Evolutionary conservation across 2,329 filamentous ascomycete genomes (phyloP).

Genomic region (Pestalotiopsis sp.): DNA sequence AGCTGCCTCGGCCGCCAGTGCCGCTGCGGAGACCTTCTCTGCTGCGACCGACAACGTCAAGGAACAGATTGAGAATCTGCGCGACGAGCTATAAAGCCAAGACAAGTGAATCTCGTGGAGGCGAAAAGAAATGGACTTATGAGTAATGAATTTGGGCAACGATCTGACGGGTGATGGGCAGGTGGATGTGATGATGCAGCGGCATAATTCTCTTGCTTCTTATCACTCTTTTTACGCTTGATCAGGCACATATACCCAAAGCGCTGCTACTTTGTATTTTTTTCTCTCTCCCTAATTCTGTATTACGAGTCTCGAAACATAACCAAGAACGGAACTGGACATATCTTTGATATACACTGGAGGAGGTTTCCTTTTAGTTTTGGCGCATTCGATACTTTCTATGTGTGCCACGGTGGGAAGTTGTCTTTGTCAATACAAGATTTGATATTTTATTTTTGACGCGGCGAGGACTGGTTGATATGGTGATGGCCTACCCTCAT

Average conservation of each 20-base stretch:
- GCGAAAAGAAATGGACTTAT: neutral
- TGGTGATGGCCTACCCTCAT: no score
- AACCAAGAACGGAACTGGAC: neutral
- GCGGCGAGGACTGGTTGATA: no score
- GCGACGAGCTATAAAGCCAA: slow-evolving; percentile 6
- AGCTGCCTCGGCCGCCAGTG: slow-evolving; percentile 26
- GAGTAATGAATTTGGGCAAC: slow-evolving; percentile 1
- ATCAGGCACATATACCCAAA: slow-evolving; percentile 8
- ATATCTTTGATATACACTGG: neutral
- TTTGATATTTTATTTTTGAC: neutral
- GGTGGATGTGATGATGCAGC: neutral
- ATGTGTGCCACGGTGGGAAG: neutral
- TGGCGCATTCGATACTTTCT: neutral
- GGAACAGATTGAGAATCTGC: slow-evolving; percentile 4
- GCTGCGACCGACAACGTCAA: slow-evolving; percentile 10
- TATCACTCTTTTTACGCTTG: slow-evolving; percentile 8
- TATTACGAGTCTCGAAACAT: neutral
- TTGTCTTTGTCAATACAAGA: neutral
- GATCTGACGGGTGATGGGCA: neutral
- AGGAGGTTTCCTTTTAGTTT: neutral
- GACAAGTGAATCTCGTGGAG: neutral
- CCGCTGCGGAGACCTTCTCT: slow-evolving; percentile 24
- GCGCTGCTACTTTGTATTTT: slow-evolving; percentile 3
- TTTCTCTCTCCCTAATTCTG: slow-evolving; percentile 1
- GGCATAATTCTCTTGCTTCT: neutral